Base-by-base conservation (phyloP, 768 basidiomycete genomes). In the Jaapia argillacea region DNA sequence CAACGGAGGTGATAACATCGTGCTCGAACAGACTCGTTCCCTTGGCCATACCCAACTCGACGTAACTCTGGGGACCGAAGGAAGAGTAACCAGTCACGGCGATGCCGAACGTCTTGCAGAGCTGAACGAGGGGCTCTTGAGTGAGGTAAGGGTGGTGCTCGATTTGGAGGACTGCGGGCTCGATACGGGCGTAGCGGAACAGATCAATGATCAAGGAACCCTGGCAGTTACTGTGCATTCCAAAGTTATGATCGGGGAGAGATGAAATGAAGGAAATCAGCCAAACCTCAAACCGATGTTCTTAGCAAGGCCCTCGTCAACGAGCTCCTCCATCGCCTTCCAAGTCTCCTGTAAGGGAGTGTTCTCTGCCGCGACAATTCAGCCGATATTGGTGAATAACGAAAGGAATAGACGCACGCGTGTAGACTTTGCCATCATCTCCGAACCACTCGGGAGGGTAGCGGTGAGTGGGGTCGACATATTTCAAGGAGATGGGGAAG, bases 361-460 rank as follows among this genome's bases (percentile, higher is more conserved):
- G 41, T 79, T 78, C 50, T 75, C 74, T 80, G 49, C 36, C 36
- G 36, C 7, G 4, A 42, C 21, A 6, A 33, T 51, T 31, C 28
- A 37, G 21, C 24, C 25, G 43, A 2, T 6, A 33, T 4, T n/a
- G 7, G 36, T 5, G 16, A 36, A 33, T 25, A 4, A n/a, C n/a
- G n/a, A n/a, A n/a, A n/a, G n/a, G n/a, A n/a, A 6, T 31, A 7
- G 45, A 42, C 42, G 60, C 60, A 79, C 80, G 71, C 28, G 80
- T 70, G 51, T 77, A 63, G 24, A 87, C 77, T 53, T 76, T 78
- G 46, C 74, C 74, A 54, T 87, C 79, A 42, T 85, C 80, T 24
- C 74, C 81, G 41, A 61, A 76, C 90, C 90, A 92, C 56, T 81
- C 86, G 6, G 87, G 79, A 35, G 90, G 88, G 61, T 86, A 91